phyloP scores from a whole-genome alignment of 2,329 filamentous ascomycete genomes.

The Claviceps capensis region DNA sequence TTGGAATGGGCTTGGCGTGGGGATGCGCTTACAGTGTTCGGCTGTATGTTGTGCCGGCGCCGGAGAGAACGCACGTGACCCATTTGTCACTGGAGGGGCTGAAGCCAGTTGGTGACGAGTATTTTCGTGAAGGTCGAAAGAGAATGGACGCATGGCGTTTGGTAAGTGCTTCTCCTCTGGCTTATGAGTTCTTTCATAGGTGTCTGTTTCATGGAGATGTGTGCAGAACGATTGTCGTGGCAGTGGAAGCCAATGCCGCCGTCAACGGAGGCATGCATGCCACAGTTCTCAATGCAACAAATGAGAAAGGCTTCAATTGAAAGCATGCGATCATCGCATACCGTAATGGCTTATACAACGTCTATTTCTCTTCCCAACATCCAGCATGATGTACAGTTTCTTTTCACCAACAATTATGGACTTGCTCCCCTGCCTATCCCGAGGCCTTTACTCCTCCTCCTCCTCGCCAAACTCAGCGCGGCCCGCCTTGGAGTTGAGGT shows the following conservation, averaged over 20 bases:
- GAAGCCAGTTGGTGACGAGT: neutral
- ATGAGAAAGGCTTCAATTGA: constrained; percentile 9
- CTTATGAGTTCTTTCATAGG: neutral
- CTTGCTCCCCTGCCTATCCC: constrained; percentile 4
- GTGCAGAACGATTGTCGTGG: neutral
- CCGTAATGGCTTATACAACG: constrained; percentile 10
- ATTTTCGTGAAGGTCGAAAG: neutral
- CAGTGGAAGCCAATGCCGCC: neutral
- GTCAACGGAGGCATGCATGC: neutral
- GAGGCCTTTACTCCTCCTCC: constrained; percentile 31
- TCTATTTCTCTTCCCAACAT: constrained; percentile 25
- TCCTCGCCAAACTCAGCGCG: constrained; percentile 39
- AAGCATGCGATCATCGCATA: constrained; percentile 4
- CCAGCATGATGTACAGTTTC: constrained; percentile 28
- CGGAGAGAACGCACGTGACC: constrained; percentile 9
- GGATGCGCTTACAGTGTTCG: constrained; percentile 15
- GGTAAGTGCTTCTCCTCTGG: too few relatives aligned
- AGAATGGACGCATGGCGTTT: neutral
- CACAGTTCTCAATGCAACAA: constrained; percentile 4
- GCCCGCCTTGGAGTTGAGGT: constrained; percentile 67
- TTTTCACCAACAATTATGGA: constrained; percentile 5
- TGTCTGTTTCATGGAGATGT: neutral
- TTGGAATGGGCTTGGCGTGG: constrained; percentile 15
- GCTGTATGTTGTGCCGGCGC: constrained; percentile 19
- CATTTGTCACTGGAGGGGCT: neutral